Evolutionary conservation across 225 moss, liverwort and hornwort species (phyloP).

Genomic region (Anthoceros angustus): DNA sequence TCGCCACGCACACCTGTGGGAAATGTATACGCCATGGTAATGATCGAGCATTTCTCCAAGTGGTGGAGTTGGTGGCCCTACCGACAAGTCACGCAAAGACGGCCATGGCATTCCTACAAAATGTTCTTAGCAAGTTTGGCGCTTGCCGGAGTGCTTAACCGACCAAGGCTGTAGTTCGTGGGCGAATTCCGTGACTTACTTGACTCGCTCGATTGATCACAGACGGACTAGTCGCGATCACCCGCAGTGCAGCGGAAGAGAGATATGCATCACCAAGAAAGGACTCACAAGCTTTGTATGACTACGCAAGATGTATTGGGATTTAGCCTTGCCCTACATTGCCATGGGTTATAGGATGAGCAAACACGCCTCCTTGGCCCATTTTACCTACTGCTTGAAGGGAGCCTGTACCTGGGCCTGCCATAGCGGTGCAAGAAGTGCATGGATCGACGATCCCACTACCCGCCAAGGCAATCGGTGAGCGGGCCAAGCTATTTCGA

Average conservation of each 20-base stretch:
- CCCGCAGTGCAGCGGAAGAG: not conserved
- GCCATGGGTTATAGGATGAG: constrained; percentile 6
- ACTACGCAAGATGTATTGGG: constrained; percentile 4
- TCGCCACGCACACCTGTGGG: not conserved
- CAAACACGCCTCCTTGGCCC: constrained; percentile 2
- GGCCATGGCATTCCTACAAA: not conserved
- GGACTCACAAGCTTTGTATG: not conserved
- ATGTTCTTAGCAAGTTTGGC: not conserved
- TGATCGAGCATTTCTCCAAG: constrained; percentile 9
- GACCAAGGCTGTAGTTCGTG: not conserved
- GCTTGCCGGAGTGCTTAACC: not conserved
- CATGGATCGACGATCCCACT: not conserved
- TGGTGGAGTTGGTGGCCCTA: not conserved
- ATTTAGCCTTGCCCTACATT: not conserved
- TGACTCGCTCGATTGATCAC: not conserved
- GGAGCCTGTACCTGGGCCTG: not conserved
- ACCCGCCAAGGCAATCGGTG: not conserved
- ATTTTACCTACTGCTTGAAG: not conserved
- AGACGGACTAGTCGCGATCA: not conserved
- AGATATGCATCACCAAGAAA: not conserved
- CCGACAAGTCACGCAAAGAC: not conserved
- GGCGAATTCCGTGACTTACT: not conserved
- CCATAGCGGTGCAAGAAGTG: not conserved
- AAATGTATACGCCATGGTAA: constrained; percentile 3
- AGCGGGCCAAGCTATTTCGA: not conserved